Evolutionary conservation across 257 asterid species (phyloP).

Genomic region (Nicotiana undulata): DNA sequence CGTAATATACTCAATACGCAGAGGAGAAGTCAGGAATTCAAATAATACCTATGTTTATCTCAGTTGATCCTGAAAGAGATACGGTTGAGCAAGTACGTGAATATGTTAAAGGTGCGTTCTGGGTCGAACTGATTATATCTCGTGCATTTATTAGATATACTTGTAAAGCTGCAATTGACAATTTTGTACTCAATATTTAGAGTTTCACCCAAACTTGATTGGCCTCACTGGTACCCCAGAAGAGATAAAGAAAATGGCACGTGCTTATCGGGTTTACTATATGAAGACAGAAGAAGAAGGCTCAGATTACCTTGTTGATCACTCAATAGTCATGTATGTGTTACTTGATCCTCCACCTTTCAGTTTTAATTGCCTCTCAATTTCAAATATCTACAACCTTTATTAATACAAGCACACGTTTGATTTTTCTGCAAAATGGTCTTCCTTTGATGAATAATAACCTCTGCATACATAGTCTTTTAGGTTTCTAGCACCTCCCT

Average conservation of each 20-base stretch:
- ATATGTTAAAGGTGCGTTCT: slow-evolving; percentile 67
- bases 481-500: neutral
- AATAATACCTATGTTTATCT: slow-evolving; percentile 81
- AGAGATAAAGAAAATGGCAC: slow-evolving; percentile 75
- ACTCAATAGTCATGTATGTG: slow-evolving; percentile 88
- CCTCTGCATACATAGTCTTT: neutral
- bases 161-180: neutral
- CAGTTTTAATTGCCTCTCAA: neutral
- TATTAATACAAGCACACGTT: neutral
- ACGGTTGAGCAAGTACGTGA: slow-evolving; percentile 82
- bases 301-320: slow-evolving; percentile 92
- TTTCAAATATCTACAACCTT: neutral
- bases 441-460: neutral
- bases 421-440: neutral
- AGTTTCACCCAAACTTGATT: slow-evolving; percentile 80
- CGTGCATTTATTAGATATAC: neutral
- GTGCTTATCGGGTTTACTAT: slow-evolving; percentile 89
- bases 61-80: slow-evolving; percentile 97
- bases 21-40: slow-evolving; percentile 70
- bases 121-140: neutral
- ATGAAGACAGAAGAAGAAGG: slow-evolving; percentile 97
- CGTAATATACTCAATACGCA: slow-evolving; percentile 20
- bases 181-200: slow-evolving; percentile 27
- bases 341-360: slow-evolving; percentile 1
- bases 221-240: slow-evolving; percentile 80